Evolutionary conservation across 2,329 filamentous ascomycete species (phyloP), one percentile per base, ranked within the genome.

Genomic region (Penicillium decumbens): DNA sequence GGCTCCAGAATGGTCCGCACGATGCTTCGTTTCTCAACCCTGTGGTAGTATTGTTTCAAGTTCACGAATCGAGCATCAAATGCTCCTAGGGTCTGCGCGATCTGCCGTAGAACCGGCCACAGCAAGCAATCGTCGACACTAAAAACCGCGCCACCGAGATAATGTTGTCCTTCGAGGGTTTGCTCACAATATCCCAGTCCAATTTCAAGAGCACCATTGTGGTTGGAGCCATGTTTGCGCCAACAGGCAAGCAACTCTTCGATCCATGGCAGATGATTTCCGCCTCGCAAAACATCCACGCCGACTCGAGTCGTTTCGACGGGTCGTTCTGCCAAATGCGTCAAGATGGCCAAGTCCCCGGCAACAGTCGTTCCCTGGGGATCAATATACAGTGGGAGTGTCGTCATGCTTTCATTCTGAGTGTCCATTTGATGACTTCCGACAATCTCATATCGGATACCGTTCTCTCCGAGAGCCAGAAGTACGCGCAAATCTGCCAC

Each of bases 111-210:
- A 1, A 75, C 62, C 1, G 73, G 70, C 73, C 73, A 75, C 32
- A 75, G 61, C 1, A 69, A 64, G 48, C 72, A 74, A 51, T 75
- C 73, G 41, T 73, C 73, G 28, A 75, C 65, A 1, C 64, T 63
- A 43, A 74, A 68, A 0, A 56, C 43, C 3, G 58, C 48, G 2
- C 72, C 72, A 12, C 64, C 62, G 13, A 74, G 61, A 46, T 70
- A 74, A 33, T 65, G 49, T 32, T 61, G 56, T 10, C 61, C 65
- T 15, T 59, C 53, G 2, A 72, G 44, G 15, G 53, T 50, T 13
- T 55, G 47, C 45, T 74, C 72, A 67, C 70, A 74, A 6, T 50
- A 43, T 8, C 61, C 51, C 6, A 72, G 41, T 8, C 48, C 51
- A 4, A 47, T 44, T 9, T 54, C 48, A 35, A 66, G 53, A 3